A percentile compares a stretch with the other conserved stretches of the same genome.
Conservation (phyloP, 805 yeast genomes). For the Wickerhamiella hasegawae region DNA sequence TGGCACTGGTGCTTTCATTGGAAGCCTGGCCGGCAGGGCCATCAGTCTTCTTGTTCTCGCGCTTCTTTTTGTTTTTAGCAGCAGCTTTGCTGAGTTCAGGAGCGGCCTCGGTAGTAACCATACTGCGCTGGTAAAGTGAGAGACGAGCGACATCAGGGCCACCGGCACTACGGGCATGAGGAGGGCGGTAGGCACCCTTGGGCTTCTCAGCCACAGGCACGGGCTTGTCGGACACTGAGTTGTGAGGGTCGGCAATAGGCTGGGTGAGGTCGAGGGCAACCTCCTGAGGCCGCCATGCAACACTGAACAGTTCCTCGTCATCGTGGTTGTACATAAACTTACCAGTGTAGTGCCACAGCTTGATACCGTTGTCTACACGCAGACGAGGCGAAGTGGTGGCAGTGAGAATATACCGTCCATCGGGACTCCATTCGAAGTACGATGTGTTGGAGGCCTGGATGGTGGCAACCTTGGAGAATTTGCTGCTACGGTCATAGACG, state of each 20-base stretch:
- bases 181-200: slow-evolving; percentile 90
- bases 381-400: slow-evolving; percentile 96
- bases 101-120: slow-evolving; percentile 18
- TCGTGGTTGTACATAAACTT: slow-evolving; percentile 62
- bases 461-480: slow-evolving; percentile 60
- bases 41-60: slow-evolving; percentile 24
- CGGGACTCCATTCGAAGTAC: slow-evolving; percentile 97
- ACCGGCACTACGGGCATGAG: slow-evolving; percentile 57
- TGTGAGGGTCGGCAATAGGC: slow-evolving; percentile 50
- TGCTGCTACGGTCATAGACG: slow-evolving; percentile 78
- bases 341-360: slow-evolving; percentile 87
- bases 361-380: slow-evolving; percentile 89
- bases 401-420: slow-evolving; percentile 81
- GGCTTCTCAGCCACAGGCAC: slow-evolving; percentile 38
- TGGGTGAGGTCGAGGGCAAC: slow-evolving; percentile 31
- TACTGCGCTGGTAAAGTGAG: slow-evolving; percentile 14
- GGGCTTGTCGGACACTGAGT: slow-evolving; percentile 39
- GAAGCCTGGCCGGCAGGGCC: slow-evolving; percentile 1
- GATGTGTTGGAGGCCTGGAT: slow-evolving; percentile 90
- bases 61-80: slow-evolving; percentile 59
- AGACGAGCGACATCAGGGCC: slow-evolving; percentile 20
- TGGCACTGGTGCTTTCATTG: slow-evolving; percentile 5
- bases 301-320: slow-evolving; percentile 63
- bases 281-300: slow-evolving; percentile 69
- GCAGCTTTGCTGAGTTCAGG: slow-evolving; percentile 44